A percentile compares a stretch with the other conserved stretches of the same genome.
Evolutionary conservation across 768 basidiomycete genomes (phyloP).

Genomic region (Tubosaeta sp.): DNA sequence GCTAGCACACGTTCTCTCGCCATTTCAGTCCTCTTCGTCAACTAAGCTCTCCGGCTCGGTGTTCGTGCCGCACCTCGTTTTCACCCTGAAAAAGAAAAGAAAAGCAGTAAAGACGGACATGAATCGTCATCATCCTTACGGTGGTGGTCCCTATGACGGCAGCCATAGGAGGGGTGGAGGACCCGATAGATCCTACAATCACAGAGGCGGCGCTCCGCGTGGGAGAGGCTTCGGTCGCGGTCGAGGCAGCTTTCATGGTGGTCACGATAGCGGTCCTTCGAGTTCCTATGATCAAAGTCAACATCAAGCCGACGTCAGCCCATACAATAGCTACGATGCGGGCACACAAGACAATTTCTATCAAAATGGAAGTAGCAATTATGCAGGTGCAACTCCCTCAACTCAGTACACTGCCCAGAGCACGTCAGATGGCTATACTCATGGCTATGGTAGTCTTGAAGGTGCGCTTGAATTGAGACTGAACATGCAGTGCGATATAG

Average conservation of each 20-base stretch:
- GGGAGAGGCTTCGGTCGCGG: constrained; percentile 51
- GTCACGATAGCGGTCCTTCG: constrained; percentile 52
- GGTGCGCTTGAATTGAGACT: constrained; percentile 82
- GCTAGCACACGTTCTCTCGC: constrained; percentile 16
- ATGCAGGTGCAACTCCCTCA: constrained; percentile 46
- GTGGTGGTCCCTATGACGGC: constrained; percentile 55
- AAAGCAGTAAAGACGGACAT: constrained; percentile 37
- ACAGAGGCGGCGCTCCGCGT: constrained; percentile 52
- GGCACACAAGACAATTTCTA: constrained; percentile 57
- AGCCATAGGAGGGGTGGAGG: constrained; percentile 62
- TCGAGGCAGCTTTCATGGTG: constrained; percentile 49
- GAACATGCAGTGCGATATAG: constrained; percentile 40
- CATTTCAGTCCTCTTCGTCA: constrained; percentile 16
- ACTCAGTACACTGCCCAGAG: constrained; percentile 47
- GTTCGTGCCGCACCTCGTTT: constrained; percentile 19
- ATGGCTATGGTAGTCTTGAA: constrained; percentile 69
- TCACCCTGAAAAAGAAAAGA: constrained; percentile 26
- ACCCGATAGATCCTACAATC: constrained; percentile 66
- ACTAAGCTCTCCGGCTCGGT: constrained; percentile 28
- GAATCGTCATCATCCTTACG: constrained; percentile 91
- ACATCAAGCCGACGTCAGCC: constrained; percentile 57
- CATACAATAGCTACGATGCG: constrained; percentile 69
- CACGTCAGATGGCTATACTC: constrained; percentile 46
- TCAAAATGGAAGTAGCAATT: constrained; percentile 64
- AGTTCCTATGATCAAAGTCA: constrained; percentile 62